phyloP scores from a whole-genome alignment of 352 stramenopile genomes.

The Globisporangium uncinulatum region DNA sequence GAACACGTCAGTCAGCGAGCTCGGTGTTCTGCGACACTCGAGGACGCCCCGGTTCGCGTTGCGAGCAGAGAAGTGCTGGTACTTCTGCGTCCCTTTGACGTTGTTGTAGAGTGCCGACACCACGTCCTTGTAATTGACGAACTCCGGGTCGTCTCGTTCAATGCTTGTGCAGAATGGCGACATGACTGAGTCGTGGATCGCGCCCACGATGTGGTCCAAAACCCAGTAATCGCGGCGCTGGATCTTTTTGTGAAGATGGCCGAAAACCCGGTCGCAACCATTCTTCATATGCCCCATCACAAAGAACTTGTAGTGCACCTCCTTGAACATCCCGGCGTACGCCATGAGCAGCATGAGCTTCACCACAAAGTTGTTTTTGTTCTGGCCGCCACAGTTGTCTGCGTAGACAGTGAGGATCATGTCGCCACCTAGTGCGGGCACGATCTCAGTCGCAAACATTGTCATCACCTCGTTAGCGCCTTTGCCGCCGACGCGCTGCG shows the following conservation, averaged over 20 bases:
- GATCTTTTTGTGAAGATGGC: not conserved
- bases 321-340: not conserved
- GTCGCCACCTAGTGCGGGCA: not conserved
- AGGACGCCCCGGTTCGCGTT: not conserved
- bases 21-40: not conserved
- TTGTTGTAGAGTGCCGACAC: slow-evolving; percentile 2
- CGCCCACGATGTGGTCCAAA: not conserved
- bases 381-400: slow-evolving; percentile 18
- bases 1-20: not conserved
- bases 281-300: slow-evolving; percentile 14
- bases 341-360: slow-evolving; percentile 10
- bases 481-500: slow-evolving; percentile 11
- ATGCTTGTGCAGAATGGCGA: not conserved
- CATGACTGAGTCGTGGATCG: not conserved
- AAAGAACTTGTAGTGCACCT: slow-evolving; percentile 13
- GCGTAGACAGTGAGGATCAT: slow-evolving; percentile 7
- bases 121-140: slow-evolving; percentile 1
- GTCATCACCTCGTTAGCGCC: slow-evolving; percentile 9
- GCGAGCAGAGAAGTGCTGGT: not conserved
- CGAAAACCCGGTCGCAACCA: slow-evolving; percentile 11
- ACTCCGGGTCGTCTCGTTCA: not conserved
- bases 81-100: not conserved
- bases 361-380: slow-evolving; percentile 20
- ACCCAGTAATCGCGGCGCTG: slow-evolving; percentile 1
- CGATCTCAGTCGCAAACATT: slow-evolving; percentile 2